Base-by-base conservation (phyloP, 306 rosid species). In the Glycyrrhiza uralensis region DNA sequence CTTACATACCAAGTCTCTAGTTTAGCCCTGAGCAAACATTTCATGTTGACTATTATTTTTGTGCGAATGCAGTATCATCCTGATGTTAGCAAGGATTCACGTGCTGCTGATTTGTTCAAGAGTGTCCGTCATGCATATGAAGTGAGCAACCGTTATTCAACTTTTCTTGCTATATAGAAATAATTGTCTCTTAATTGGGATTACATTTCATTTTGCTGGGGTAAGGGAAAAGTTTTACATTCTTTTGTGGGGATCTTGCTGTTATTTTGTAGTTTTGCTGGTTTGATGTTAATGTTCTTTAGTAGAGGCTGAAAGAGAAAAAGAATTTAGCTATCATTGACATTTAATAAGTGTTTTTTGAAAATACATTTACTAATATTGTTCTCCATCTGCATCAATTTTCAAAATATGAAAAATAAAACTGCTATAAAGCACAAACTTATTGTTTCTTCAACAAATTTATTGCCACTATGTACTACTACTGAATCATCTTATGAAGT, bases 11-110 rank as follows among this genome's bases (percentile, higher is more conserved):
- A 28, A 47, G 15, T 66, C 67, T 47, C 41, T 60, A 8, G 32
- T 33, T 60, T 42, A 54, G 3, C 17, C 54, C 8, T 56, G 5
- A 51, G 46, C 61, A n/a, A 23, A 23, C 36, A 35, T 6, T 41
- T 47, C 71, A 67, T 19, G 30, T 45, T 3, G 6, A 51, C 36
- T 74, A 38, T 61, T 39, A 51, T 65, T 39, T 51, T 81, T 19
- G 9, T 39, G 12, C 51, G 75, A 23, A 44, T 86, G 86, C 92
- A 91, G 97, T 91, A 85, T 78, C 98, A 91, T 80, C 96, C 97
- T 18, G 97, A 93, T 82, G 98, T 93, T 50, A 86, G 91, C 91
- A 89, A 87, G 83, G 89, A 86, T 83, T 84, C 85, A n/a, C 87
- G 69, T 45, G 89, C 96, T 26, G 80, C 75, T 56, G 92, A 89